Conservation (phyloP, 768 basidiomycete species). For the Boletus vinaceobasis region DNA sequence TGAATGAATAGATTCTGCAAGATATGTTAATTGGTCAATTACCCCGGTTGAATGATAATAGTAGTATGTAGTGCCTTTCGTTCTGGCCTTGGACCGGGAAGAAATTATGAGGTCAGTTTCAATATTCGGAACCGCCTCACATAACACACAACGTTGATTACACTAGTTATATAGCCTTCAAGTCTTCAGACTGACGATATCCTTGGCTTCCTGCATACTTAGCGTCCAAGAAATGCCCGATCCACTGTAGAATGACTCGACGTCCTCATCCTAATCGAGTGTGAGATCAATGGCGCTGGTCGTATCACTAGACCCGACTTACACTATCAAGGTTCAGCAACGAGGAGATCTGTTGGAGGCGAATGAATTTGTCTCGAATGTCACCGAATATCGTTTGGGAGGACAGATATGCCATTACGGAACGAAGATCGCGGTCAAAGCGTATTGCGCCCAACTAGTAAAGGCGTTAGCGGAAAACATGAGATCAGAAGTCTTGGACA, state of each 20-base stretch:
- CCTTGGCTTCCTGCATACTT: conserved; percentile 70
- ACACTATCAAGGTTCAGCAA: conserved; percentile 85
- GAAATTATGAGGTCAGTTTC: neutral
- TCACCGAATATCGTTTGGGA: conserved; percentile 90
- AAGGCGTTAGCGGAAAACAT: conserved; percentile 1
- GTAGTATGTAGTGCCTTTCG: neutral
- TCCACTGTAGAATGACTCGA: conserved; percentile 90
- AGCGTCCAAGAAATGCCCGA: conserved; percentile 91
- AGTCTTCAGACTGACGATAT: conserved; percentile 58
- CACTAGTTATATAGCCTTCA: conserved; percentile 12
- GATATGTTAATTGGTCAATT: neutral
- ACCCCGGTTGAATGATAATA: neutral
- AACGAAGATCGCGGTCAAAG: conserved; percentile 88
- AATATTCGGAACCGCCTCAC: neutral
- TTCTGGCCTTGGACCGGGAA: neutral
- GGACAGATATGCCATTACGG: conserved; percentile 77
- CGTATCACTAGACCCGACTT: conserved; percentile 2
- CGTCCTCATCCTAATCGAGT: conserved; percentile 75
- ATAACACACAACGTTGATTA: too few species aligned
- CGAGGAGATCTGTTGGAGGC: conserved; percentile 91
- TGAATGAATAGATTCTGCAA: neutral
- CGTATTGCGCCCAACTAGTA: conserved; percentile 88
- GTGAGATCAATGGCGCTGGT: conserved; percentile 4
- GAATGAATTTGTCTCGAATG: conserved; percentile 84
- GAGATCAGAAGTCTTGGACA: conserved; percentile 10